These are phyloP conservation scores for Candida ponderosae DNA, from an alignment of 805 yeast genomes.

Conservation along the genomic window DNA sequence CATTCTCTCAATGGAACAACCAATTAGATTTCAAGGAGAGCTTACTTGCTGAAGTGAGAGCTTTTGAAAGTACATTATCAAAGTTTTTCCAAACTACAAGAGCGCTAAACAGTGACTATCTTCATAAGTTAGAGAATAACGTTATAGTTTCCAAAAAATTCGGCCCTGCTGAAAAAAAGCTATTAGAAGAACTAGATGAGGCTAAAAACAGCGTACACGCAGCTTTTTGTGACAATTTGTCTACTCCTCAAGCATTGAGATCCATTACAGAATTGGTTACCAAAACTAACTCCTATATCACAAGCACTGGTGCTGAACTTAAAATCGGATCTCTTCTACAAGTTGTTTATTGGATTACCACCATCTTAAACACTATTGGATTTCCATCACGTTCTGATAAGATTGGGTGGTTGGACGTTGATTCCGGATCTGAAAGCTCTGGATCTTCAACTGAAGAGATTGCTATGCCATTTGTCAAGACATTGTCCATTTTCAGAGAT, in stretches of 20 bases:
- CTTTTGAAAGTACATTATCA: slow-evolving; percentile 64
- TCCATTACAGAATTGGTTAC: slow-evolving; percentile 61
- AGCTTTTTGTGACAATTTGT: slow-evolving; percentile 83
- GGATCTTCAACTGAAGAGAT: slow-evolving; percentile 47
- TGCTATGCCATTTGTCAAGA: slow-evolving; percentile 74
- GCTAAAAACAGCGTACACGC: slow-evolving; percentile 57
- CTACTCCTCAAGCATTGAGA: slow-evolving; percentile 71
- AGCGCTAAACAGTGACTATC: slow-evolving; percentile 66
- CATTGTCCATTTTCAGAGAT: slow-evolving; percentile 75
- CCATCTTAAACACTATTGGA: slow-evolving; percentile 67
- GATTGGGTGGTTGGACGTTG: slow-evolving; percentile 70
- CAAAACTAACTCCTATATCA: slow-evolving; percentile 63
- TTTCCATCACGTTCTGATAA: slow-evolving; percentile 61
- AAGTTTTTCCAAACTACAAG: slow-evolving; percentile 86
- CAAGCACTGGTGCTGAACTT: slow-evolving; percentile 40
- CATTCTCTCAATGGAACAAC: slow-evolving; percentile 86
- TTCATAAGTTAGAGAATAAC: slow-evolving; percentile 39
- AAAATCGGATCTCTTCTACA: slow-evolving; percentile 61
- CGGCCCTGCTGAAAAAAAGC: slow-evolving; percentile 42
- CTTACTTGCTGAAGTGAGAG: slow-evolving; percentile 65
- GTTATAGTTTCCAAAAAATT: slow-evolving; percentile 56
- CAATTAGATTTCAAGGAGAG: slow-evolving; percentile 88
- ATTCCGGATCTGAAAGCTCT: slow-evolving; percentile 13
- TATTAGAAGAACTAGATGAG: slow-evolving; percentile 39
- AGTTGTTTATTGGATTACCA: slow-evolving; percentile 61